phyloP scores from a whole-genome alignment of 176 grass and related monocot genomes.

The Microstegium vimineum region DNA sequence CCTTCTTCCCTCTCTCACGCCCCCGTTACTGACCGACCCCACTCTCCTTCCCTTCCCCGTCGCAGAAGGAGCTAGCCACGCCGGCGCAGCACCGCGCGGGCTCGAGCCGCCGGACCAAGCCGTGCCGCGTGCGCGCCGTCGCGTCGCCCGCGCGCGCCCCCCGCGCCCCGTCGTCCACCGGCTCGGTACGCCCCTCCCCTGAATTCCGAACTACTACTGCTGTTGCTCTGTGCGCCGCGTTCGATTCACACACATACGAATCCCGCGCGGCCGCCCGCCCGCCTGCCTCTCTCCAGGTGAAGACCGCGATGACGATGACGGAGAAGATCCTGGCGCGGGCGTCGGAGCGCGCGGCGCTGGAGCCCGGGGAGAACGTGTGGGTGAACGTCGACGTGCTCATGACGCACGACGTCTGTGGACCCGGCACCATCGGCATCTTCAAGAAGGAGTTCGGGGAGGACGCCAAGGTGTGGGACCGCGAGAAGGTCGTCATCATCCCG shows the following conservation, averaged over 20 bases:
- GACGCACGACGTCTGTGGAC: conserved; percentile 90
- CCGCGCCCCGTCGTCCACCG: conserved; percentile 58
- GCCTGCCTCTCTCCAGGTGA: conserved; percentile 33
- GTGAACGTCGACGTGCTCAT: conserved; percentile 94
- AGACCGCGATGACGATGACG: conserved; percentile 86
- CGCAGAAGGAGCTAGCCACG: conserved; percentile 59
- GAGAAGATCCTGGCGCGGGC: conserved; percentile 93
- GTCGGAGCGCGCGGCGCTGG: conserved; percentile 63
- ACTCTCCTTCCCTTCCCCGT: too few relatives aligned
- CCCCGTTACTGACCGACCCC: background rate
- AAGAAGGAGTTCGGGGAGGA: conserved; percentile 89
- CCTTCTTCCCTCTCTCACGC: background rate
- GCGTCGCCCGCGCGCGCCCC: conserved; percentile 50
- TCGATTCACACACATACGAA: background rate
- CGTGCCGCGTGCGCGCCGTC: conserved; percentile 48
- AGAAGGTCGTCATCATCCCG: conserved; percentile 93
- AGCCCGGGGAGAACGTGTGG: conserved; percentile 95
- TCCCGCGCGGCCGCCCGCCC: background rate
- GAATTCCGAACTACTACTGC: background rate
- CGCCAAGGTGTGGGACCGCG: conserved; percentile 87
- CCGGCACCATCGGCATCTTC: conserved; percentile 85
- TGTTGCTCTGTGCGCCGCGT: background rate
- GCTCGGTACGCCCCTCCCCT: conserved; percentile 48
- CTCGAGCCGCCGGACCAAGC: conserved; percentile 12
- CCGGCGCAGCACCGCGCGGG: conserved; percentile 35